These are phyloP conservation scores for Didymella sp. DNA, from an alignment of 2,329 filamentous ascomycete genomes.

Conservation along the genomic window DNA sequence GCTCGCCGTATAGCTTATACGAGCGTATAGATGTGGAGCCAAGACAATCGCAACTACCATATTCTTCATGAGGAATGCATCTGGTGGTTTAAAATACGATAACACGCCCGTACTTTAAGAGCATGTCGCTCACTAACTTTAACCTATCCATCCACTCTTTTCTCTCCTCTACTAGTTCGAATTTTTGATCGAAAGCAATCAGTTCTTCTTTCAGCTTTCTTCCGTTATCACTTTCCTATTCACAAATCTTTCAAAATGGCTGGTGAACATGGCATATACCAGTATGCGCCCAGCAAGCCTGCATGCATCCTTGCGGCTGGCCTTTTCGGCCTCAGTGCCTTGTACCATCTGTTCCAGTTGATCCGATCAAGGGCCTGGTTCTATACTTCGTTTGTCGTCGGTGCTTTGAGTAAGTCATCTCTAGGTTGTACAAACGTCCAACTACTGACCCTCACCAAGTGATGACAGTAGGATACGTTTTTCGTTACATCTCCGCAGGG, in stretches of 20 bases:
- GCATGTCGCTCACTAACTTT: too few relatives aligned
- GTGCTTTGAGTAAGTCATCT: constrained; percentile 26
- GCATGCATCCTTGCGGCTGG: constrained; percentile 21
- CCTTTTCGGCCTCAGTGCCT: constrained; percentile 27
- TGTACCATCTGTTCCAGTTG: constrained; percentile 29
- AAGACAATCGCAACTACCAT: not conserved
- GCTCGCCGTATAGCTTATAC: constrained; percentile 18
- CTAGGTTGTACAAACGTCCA: too few relatives aligned
- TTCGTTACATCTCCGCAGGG: constrained; percentile 28
- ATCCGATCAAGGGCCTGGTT: constrained; percentile 32
- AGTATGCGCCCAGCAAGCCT: constrained; percentile 24
- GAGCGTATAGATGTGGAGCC: constrained; percentile 13
- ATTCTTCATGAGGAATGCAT: not conserved
- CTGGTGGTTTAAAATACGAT: constrained; percentile 7
- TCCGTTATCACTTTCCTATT: not conserved
- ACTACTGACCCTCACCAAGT: too few relatives aligned
- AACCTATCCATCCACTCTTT: not conserved
- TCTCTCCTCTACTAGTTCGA: not conserved
- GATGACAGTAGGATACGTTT: constrained; percentile 31
- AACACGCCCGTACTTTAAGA: too few relatives aligned
- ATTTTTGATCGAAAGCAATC: not conserved
- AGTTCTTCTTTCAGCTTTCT: not conserved
- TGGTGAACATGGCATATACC: constrained; percentile 25
- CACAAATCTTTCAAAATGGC: constrained; percentile 16
- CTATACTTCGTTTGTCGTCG: constrained; percentile 29